Conservation (phyloP, 352 stramenopile species). For the Phytophthora multivora region DNA sequence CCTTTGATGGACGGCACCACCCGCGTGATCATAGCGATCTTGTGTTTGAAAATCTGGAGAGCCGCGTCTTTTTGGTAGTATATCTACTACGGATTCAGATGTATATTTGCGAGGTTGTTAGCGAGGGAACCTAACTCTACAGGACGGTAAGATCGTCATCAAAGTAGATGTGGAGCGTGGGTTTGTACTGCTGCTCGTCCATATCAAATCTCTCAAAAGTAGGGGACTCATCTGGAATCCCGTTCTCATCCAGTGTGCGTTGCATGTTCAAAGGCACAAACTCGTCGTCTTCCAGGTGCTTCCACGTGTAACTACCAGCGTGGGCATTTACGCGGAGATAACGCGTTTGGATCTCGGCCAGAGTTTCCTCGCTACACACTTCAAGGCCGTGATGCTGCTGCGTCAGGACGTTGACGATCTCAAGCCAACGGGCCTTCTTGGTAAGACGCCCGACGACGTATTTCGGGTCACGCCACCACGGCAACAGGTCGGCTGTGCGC, state of each 20-base stretch:
- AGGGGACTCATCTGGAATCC: constrained; percentile 81
- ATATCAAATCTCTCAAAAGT: constrained; percentile 88
- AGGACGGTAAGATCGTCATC: constrained; percentile 92
- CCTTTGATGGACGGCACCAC: constrained; percentile 20
- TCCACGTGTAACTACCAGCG: constrained; percentile 93
- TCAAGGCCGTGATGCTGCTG: constrained; percentile 83
- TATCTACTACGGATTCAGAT: background rate
- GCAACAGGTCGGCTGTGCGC: constrained; percentile 70
- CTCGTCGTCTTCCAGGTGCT: constrained; percentile 80
- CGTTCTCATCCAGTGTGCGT: constrained; percentile 88
- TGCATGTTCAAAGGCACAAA: constrained; percentile 92
- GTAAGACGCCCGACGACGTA: constrained; percentile 81
- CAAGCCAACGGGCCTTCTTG: constrained; percentile 68
- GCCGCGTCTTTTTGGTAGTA: constrained; percentile 13
- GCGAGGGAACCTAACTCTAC: constrained; percentile 24
- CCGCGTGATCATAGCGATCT: constrained; percentile 26
- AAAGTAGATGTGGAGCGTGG: constrained; percentile 92
- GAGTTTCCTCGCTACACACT: constrained; percentile 89
- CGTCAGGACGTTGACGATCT: constrained; percentile 92
- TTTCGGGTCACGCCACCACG: constrained; percentile 89
- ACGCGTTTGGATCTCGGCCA: constrained; percentile 87
- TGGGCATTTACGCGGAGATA: constrained; percentile 90
- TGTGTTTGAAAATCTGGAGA: background rate
- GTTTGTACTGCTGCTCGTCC: constrained; percentile 88
- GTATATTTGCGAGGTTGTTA: background rate